Percentiles rank a stretch among this genome's conserved stretches.
Conservation (phyloP, 2,329 filamentous ascomycete species). For the Colletotrichum sp. region DNA sequence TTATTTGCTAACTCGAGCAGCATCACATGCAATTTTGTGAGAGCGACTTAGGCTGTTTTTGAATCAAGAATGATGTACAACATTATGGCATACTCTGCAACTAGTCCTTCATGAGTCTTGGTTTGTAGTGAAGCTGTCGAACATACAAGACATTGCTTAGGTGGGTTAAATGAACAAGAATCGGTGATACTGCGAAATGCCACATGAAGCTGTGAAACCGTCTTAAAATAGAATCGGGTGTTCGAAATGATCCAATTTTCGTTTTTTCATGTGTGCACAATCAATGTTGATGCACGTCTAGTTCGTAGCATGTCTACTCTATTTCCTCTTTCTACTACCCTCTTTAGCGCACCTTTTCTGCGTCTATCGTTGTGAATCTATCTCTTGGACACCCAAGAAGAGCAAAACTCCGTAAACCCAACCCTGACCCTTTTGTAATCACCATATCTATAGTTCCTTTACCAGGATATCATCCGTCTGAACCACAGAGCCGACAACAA, state of each 20-base stretch:
- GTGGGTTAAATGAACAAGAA: no score
- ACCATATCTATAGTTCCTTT: conserved; percentile 29
- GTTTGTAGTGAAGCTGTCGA: not conserved
- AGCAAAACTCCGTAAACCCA: not conserved
- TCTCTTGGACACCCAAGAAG: not conserved
- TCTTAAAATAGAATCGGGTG: no score
- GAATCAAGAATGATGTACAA: not conserved
- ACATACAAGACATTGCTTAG: no score
- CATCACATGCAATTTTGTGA: not conserved
- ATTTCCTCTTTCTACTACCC: not conserved
- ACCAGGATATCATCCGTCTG: conserved; percentile 49
- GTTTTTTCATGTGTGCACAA: not conserved
- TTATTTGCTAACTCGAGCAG: not conserved
- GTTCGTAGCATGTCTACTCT: not conserved
- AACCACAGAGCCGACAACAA: conserved; percentile 42
- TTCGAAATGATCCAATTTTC: not conserved
- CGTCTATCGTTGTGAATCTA: not conserved
- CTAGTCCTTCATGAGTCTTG: not conserved
- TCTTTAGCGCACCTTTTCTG: not conserved
- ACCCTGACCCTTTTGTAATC: not conserved
- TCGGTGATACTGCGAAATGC: no score
- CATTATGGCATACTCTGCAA: not conserved
- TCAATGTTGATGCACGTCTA: not conserved
- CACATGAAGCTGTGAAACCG: not conserved
- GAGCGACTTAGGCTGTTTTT: not conserved